Conservation (phyloP, 176 grass and related monocot genomes). For the Juncus effusus region DNA sequence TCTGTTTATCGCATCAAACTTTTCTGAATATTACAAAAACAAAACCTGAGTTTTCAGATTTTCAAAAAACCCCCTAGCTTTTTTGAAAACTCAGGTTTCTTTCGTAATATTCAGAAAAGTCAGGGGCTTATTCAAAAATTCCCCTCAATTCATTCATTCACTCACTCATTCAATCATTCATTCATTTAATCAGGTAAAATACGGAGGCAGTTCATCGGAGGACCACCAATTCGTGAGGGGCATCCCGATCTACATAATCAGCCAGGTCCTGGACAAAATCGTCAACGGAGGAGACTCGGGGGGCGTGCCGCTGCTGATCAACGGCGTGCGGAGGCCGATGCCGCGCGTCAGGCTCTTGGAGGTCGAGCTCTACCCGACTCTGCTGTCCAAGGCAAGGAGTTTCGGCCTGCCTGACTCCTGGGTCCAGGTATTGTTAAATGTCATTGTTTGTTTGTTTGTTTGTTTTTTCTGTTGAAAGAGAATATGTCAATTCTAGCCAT, state of each 20-base stretch:
- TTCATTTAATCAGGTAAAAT: slow-evolving; percentile 50
- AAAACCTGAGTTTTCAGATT: too few species aligned
- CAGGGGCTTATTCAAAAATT: too few species aligned
- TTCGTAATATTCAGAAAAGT: too few species aligned
- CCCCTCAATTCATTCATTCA: too few species aligned
- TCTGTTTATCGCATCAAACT: too few species aligned
- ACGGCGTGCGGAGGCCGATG: slow-evolving; percentile 72
- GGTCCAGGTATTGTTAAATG: slow-evolving; percentile 68
- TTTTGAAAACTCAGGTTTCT: too few species aligned
- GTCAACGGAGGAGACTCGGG: slow-evolving; percentile 34
- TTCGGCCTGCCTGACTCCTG: slow-evolving; percentile 86
- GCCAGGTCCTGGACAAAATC: slow-evolving; percentile 90
- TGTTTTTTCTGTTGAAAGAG: too few species aligned
- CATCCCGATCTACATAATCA: slow-evolving; percentile 95
- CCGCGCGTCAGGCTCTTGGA: slow-evolving; percentile 82
- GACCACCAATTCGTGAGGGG: slow-evolving; percentile 99
- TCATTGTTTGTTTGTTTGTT: too few species aligned
- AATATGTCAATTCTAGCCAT: too few species aligned
- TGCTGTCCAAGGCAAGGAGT: slow-evolving; percentile 98
- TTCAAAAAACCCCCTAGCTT: too few species aligned
- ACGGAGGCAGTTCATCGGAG: slow-evolving; percentile 82
- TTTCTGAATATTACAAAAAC: too few species aligned
- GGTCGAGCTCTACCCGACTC: slow-evolving; percentile 95
- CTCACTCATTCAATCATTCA: too few species aligned
- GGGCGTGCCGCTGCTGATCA: slow-evolving; percentile 71